Base-by-base conservation (phyloP, 306 rosid species). In the Medicago truncatula region DNA sequence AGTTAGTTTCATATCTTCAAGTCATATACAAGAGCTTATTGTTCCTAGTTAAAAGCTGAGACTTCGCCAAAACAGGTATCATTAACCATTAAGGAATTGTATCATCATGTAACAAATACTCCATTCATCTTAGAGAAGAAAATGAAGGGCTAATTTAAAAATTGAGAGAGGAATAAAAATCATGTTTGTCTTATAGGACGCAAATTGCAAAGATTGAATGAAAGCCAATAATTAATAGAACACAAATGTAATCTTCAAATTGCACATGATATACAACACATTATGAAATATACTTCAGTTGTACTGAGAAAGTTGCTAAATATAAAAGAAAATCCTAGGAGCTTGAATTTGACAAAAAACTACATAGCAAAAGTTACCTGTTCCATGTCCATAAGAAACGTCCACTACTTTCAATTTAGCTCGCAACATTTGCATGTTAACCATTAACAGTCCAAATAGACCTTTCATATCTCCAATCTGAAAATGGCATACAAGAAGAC, bases 401-500 rank as follows among this genome's bases (percentile, higher is more conserved):
- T 95, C 99, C 67, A 95, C 66, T 53, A 95, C 89, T 85, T 95
- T 90, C 81, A 87, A 71, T 77, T 89, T 95, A 63, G 78, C 87
- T 88, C 99, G 87, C 81, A 95, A 68, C 31, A 92, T 80, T 85
- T 95, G 97, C 71, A 95, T 71, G 87, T 83, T 83, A 59, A 86
- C 92, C 97, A 86, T 89, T 56, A 92, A 3, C 74, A 95, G 87
- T 76, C 98, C 97, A 47, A 90, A 82, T 12, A 89, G 76, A 65
- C 97, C 98, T 72, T 89, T 92, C 50, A 95, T 90, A 86, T 95
- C 98, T 79, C 97, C 98, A 79, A 92, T 54, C 97, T 95, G 91
- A 80, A 83, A 82, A 78, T 14, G 28, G 49, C 3, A 70, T 25
- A 44, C 25, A 61, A 47, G 47, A 86, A 67, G 28, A 28, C 41